A percentile compares a stretch with the other conserved stretches of the same genome.
phyloP scores from a whole-genome alignment of 2,329 filamentous ascomycete species.

The Penicillium glabrum region DNA sequence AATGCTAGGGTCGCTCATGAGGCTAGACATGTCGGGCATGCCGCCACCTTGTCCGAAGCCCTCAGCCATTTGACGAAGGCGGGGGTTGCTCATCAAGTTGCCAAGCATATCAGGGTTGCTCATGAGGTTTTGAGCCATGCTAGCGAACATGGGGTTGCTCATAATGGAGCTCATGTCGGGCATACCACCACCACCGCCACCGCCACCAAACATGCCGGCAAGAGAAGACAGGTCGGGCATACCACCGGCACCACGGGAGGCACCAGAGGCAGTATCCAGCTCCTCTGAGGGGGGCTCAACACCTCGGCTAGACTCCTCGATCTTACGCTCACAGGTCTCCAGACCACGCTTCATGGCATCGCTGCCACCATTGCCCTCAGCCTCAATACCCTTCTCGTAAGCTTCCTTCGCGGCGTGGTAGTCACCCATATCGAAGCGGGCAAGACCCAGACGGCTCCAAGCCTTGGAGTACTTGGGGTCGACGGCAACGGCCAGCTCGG shows the following conservation, averaged over 20 bases:
- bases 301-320: constrained; percentile 72
- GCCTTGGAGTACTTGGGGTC: constrained; percentile 97
- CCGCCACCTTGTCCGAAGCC: constrained; percentile 72
- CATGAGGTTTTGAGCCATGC: constrained; percentile 97
- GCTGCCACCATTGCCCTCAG: constrained; percentile 89
- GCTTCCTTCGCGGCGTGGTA: constrained; percentile 91
- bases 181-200: constrained; percentile 67
- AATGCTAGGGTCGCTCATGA: constrained; percentile 92
- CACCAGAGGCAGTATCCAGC: constrained; percentile 51
- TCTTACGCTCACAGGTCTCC: constrained; percentile 85
- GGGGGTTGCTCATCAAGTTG: constrained; percentile 92
- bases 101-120: constrained; percentile 90
- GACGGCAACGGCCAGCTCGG: constrained; percentile 81
- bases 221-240: constrained; percentile 71
- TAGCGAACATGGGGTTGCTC: constrained; percentile 97
- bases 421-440: constrained; percentile 87
- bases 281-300: constrained; percentile 51
- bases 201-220: constrained; percentile 67
- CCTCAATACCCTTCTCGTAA: constrained; percentile 87
- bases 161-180: constrained; percentile 84
- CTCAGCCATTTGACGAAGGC: constrained; percentile 81
- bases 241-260: constrained; percentile 51
- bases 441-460: constrained; percentile 90
- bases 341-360: constrained; percentile 97
- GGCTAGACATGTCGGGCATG: constrained; percentile 78